phyloP scores from a whole-genome alignment of 2,329 filamentous ascomycete species.

The Fusarium sambucinum region DNA sequence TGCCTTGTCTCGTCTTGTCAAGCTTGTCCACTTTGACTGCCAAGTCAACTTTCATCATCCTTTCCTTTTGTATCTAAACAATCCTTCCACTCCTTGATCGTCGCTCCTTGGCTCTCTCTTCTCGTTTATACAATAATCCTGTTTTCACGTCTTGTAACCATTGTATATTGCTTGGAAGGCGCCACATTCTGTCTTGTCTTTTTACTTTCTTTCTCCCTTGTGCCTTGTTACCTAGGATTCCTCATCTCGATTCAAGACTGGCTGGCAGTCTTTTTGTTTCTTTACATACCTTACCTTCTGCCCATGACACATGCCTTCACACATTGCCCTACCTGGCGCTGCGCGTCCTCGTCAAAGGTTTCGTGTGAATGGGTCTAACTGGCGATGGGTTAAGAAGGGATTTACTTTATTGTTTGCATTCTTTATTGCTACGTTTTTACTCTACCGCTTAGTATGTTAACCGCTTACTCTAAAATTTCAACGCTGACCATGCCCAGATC shows the following conservation, averaged over 20 bases:
- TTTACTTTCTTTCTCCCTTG: slow-evolving; percentile 1
- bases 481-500: slow-evolving; percentile 28
- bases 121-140: slow-evolving; percentile 9
- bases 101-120: not conserved
- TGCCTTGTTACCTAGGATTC: not conserved
- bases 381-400: slow-evolving; percentile 31
- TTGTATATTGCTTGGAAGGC: slow-evolving; percentile 8
- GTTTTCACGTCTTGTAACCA: not conserved
- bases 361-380: slow-evolving; percentile 32
- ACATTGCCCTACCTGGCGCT: slow-evolving; percentile 32
- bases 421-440: slow-evolving; percentile 9
- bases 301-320: slow-evolving; percentile 36
- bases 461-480: not conserved
- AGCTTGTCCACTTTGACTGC: slow-evolving; percentile 17
- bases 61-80: slow-evolving; percentile 1
- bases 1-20: slow-evolving; percentile 12
- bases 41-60: slow-evolving; percentile 12
- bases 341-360: slow-evolving; percentile 32
- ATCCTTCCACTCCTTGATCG: slow-evolving; percentile 3
- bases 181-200: slow-evolving; percentile 9
- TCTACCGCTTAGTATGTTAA: slow-evolving; percentile 35
- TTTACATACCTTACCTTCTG: slow-evolving; percentile 14
- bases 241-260: not conserved
- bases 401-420: slow-evolving; percentile 11
- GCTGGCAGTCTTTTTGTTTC: not conserved